Evolutionary conservation across 805 yeast species (phyloP).

Genomic region (Lachancea quebecensis): DNA sequence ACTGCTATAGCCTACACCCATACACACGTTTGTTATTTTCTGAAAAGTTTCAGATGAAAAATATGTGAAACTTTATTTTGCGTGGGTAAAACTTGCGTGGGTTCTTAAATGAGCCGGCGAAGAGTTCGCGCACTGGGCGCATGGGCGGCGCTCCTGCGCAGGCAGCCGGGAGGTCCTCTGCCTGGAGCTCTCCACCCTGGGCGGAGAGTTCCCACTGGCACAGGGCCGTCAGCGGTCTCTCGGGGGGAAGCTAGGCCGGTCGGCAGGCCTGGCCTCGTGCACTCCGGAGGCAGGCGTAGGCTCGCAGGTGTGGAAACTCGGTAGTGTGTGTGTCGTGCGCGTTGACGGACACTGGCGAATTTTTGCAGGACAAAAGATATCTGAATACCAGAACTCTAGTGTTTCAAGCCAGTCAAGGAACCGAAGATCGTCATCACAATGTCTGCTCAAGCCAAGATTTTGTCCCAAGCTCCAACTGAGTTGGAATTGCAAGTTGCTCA

Average conservation of each 20-base stretch:
- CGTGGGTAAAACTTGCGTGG: not conserved
- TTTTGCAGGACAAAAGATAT: not conserved
- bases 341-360: not conserved
- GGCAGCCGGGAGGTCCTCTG: not conserved
- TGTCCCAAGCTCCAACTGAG: slow-evolving; percentile 93
- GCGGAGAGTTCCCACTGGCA: not conserved
- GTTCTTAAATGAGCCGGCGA: not conserved
- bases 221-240: too few species aligned
- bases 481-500: slow-evolving; percentile 99
- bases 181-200: not conserved
- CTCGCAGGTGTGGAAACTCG: not conserved
- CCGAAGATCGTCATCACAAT: slow-evolving; percentile 36
- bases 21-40: too few species aligned
- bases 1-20: too few species aligned
- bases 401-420: slow-evolving; percentile 3
- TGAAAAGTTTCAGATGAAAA: too few species aligned
- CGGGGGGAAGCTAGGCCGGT: too few species aligned
- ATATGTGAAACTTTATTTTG: too few species aligned
- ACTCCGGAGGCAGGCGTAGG: too few species aligned
- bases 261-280: too few species aligned
- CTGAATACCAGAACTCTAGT: not conserved
- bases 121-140: not conserved
- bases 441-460: slow-evolving; percentile 92
- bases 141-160: not conserved
- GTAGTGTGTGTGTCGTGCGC: not conserved